Evolutionary conservation across 2,329 filamentous ascomycete genomes (phyloP), one percentile per base, ranked within the genome.

Genomic region (Botryotinia convoluta): DNA sequence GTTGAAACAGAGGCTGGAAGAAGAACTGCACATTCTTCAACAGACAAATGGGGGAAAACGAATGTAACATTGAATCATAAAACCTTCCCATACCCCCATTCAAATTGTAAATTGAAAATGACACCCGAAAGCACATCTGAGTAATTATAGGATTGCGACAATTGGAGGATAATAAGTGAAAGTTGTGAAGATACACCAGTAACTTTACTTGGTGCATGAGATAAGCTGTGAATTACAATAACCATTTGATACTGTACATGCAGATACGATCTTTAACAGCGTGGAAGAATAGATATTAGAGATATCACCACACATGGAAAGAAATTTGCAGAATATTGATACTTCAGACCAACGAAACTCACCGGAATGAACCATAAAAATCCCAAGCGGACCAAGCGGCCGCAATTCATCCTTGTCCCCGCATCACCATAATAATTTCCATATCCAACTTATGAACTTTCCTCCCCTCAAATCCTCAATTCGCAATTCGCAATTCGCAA

Each of bases 111-210:
- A n/a, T n/a, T n/a, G n/a, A n/a, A n/a, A n/a, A n/a, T 3, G 48
- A 54, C 10, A 54, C 7, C 3, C 4, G 2, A 54, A 51, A 54
- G 6, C 1, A 16, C 12, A n/a, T 54, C 26, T n/a, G 5, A 14
- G 4, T 0, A n/a, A n/a, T n/a, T n/a, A n/a, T 54, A 0, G 10
- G 10, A 0, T 48, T 5, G 45, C 3, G 9, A 26, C 1, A 14
- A 54, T n/a, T 54, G 26, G 12, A 54, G 48, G 48, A 16, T 10
- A 54, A n/a, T 3, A 7, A n/a, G 9, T 7, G 26, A 54, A 54
- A 54, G 22, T 16, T 12, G 26, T n/a, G 26, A n/a, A n/a, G 26
- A n/a, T 7, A 16, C 12, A n/a, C 26, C 12, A 16, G 48, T 54
- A 54, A n/a, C 26, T 54, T n/a, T 54, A n/a, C 26, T n/a, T n/a